Evolutionary conservation across 306 rosid species (phyloP).

Genomic region (Myrica gale): DNA sequence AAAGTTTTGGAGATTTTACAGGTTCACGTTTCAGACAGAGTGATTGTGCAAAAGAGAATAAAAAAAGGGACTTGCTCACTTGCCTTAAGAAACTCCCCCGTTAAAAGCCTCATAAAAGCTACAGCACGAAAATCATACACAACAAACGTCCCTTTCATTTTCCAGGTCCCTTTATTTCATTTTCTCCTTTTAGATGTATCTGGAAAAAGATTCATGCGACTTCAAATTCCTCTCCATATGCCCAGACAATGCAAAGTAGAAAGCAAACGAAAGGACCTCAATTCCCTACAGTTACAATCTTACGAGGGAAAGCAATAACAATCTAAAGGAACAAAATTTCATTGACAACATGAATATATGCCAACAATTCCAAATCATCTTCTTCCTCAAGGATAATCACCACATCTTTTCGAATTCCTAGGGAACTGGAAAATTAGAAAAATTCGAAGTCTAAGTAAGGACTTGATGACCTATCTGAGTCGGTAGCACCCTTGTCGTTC

Average conservation of each 20-base stretch:
- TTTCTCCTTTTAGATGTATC: not conserved
- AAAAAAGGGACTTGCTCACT: conserved; percentile 26
- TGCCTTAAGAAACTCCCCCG: not conserved
- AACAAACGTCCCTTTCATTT: not conserved
- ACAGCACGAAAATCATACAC: not conserved
- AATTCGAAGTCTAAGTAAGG: conserved; percentile 63
- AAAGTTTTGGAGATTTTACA: conserved; percentile 23
- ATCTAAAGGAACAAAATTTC: conserved; percentile 22
- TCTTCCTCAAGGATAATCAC: conserved; percentile 13
- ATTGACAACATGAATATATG: conserved; percentile 31
- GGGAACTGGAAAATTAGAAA: conserved; percentile 33
- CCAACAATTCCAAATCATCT: conserved; percentile 20
- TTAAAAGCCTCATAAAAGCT: conserved; percentile 12
- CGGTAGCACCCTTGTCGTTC: conserved; percentile 36
- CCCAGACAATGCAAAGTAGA: not conserved
- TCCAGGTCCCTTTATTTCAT: conserved; percentile 7
- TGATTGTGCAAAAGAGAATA: conserved; percentile 25
- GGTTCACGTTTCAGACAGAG: conserved; percentile 27
- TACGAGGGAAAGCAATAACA: not conserved
- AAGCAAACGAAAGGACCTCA: not conserved
- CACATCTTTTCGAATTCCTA: not conserved
- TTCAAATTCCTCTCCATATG: not conserved
- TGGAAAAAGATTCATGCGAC: not conserved
- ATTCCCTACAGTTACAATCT: not conserved
- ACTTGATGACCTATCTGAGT: conserved; percentile 45